phyloP scores from a whole-genome alignment of 2,329 filamentous ascomycete species.

The Fusarium sp. region DNA sequence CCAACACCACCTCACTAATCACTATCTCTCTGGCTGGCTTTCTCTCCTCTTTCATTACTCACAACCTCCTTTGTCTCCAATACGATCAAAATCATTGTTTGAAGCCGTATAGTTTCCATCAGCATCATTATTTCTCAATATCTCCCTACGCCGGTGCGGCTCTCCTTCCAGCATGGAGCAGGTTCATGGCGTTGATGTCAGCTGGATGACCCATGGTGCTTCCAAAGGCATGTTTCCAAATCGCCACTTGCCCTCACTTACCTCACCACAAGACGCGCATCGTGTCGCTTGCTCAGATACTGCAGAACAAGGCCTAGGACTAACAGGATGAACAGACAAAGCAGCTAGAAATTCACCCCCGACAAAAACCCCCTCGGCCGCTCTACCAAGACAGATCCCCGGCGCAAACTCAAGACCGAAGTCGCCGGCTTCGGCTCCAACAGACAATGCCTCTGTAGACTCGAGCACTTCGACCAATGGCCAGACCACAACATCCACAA shows the following conservation, averaged over 20 bases:
- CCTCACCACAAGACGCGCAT: slow-evolving; percentile 29
- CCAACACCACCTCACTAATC: slow-evolving; percentile 35
- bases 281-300: slow-evolving; percentile 4
- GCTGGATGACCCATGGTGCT: slow-evolving; percentile 86
- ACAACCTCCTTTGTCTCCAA: slow-evolving; percentile 6
- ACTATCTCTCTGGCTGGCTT: slow-evolving; percentile 21
- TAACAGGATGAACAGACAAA: slow-evolving; percentile 47
- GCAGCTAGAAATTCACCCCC: slow-evolving; percentile 49
- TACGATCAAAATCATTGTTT: slow-evolving; percentile 12
- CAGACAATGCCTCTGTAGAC: slow-evolving; percentile 39
- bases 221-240: slow-evolving; percentile 75
- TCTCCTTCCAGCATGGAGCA: slow-evolving; percentile 74
- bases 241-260: slow-evolving; percentile 41
- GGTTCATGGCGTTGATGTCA: slow-evolving; percentile 85
- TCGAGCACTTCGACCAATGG: slow-evolving; percentile 35
- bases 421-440: slow-evolving; percentile 46
- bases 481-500: slow-evolving; percentile 41
- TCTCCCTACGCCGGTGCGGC: slow-evolving; percentile 28
- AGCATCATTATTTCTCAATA: slow-evolving; percentile 9
- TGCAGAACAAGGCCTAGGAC: slow-evolving; percentile 3
- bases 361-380: slow-evolving; percentile 42
- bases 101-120: slow-evolving; percentile 15
- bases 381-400: slow-evolving; percentile 53
- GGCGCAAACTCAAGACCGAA: slow-evolving; percentile 47
- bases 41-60: slow-evolving; percentile 31